These are phyloP conservation scores for Leptographium wingfieldii DNA, from an alignment of 2,329 filamentous ascomycete genomes.

Conservation along the genomic window DNA sequence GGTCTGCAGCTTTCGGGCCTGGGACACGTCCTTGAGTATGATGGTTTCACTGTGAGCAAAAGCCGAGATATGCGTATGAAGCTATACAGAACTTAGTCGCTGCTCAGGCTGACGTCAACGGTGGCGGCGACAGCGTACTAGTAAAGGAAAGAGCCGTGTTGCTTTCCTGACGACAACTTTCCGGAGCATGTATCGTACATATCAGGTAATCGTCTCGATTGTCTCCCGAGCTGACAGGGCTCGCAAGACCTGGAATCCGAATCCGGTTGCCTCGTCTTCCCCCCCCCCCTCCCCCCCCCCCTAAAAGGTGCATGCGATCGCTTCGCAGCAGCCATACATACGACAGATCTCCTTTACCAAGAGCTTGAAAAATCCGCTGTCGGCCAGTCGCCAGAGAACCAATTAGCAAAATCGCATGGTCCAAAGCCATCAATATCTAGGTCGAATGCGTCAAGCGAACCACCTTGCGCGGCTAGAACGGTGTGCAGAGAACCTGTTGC, in stretches of 20 bases:
- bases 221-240: background rate
- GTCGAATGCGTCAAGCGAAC: conserved; percentile 19
- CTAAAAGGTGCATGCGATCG: background rate
- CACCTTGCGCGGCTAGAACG: background rate
- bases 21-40: conserved; percentile 24
- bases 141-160: background rate
- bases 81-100: background rate
- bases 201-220: background rate
- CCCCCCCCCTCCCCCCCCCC: no score
- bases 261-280: background rate
- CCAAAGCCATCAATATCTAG: conserved; percentile 18
- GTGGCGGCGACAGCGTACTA: background rate
- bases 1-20: conserved; percentile 20
- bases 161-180: background rate
- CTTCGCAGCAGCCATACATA: no score
- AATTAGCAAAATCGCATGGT: conserved; percentile 7
- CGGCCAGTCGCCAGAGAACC: conserved; percentile 17
- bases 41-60: conserved; percentile 20
- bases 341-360: background rate
- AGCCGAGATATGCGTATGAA: conserved; percentile 5
- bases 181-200: background rate
- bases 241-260: background rate
- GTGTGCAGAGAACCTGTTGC: background rate
- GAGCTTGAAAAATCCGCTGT: background rate
- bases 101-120: background rate